Evolutionary conservation across 352 stramenopile genomes (phyloP).

Genomic region (Phytophthora citricola): DNA sequence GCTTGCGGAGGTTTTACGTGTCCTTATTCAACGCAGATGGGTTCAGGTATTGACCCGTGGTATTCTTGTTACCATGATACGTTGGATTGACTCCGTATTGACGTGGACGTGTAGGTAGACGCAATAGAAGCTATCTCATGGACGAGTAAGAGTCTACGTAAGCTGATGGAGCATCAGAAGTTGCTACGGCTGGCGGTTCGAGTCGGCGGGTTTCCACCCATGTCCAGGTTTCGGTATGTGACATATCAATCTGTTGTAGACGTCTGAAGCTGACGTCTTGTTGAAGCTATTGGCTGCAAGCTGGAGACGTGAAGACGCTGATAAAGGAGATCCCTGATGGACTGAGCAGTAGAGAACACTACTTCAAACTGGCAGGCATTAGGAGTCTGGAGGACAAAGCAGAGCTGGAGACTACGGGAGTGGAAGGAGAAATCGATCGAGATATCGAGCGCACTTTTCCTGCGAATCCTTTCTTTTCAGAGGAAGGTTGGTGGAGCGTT

Average conservation of each 20-base stretch:
- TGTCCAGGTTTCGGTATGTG: conserved; percentile 38
- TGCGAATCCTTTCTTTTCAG: conserved; percentile 56
- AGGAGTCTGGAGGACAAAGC: conserved; percentile 41
- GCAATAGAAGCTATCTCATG: conserved; percentile 38
- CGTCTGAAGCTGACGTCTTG: conserved; percentile 1
- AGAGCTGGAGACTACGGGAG: conserved; percentile 51
- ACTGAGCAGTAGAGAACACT: conserved; percentile 24
- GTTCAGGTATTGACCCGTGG: conserved; percentile 37
- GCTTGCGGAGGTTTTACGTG: conserved; percentile 29
- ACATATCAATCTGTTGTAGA: background rate
- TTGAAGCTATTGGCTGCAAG: conserved; percentile 51
- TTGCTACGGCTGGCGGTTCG: conserved; percentile 34
- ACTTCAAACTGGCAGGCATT: conserved; percentile 52
- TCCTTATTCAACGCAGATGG: conserved; percentile 53
- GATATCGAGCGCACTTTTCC: conserved; percentile 84
- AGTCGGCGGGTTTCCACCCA: conserved; percentile 32
- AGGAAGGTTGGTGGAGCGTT: conserved; percentile 26
- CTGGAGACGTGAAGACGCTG: conserved; percentile 38
- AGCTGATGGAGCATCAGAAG: conserved; percentile 34
- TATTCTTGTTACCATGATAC: background rate
- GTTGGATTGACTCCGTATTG: background rate
- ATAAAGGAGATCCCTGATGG: conserved; percentile 20
- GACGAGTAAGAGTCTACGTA: conserved; percentile 29
- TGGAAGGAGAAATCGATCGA: conserved; percentile 82
- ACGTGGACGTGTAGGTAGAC: conserved; percentile 36